Percentiles rank a stretch among this genome's conserved stretches.
These are phyloP conservation scores for Dendrobium huoshanense DNA, from an alignment of 106 monocot species.

Conservation along the genomic window DNA sequence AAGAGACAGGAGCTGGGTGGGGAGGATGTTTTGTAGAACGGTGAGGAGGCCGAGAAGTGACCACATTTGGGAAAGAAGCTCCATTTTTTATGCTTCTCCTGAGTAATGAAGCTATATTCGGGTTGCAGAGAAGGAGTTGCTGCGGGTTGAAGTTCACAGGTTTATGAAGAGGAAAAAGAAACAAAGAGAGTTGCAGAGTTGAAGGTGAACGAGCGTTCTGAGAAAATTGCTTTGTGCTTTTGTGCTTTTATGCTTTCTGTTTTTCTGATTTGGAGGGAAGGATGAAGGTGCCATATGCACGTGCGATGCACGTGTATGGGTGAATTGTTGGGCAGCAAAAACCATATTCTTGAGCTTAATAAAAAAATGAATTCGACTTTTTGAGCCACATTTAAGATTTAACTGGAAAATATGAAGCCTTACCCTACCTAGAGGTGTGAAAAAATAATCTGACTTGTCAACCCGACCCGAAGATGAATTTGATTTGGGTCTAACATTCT, in stretches of 20 bases:
- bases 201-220: neutral
- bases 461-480: too few relatives aligned
- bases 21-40: slow-evolving; percentile 82
- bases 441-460: too few relatives aligned
- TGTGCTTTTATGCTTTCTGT: neutral
- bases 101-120: neutral
- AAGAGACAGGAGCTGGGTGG: slow-evolving; percentile 68
- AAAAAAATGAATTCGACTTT: too few relatives aligned
- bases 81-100: slow-evolving; percentile 26
- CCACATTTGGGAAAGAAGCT: slow-evolving; percentile 83
- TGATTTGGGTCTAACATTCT: too few relatives aligned
- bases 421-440: too few relatives aligned
- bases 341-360: neutral
- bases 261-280: neutral
- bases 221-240: neutral
- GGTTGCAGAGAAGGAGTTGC: neutral
- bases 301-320: neutral
- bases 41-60: slow-evolving; percentile 68
- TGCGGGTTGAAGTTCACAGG: neutral
- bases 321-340: neutral
- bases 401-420: too few relatives aligned
- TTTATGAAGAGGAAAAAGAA: neutral
- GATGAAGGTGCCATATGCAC: neutral
- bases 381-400: too few relatives aligned
- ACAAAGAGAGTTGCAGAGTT: neutral